phyloP scores from a whole-genome alignment of 345 rosid species.

The Combretum micranthum region DNA sequence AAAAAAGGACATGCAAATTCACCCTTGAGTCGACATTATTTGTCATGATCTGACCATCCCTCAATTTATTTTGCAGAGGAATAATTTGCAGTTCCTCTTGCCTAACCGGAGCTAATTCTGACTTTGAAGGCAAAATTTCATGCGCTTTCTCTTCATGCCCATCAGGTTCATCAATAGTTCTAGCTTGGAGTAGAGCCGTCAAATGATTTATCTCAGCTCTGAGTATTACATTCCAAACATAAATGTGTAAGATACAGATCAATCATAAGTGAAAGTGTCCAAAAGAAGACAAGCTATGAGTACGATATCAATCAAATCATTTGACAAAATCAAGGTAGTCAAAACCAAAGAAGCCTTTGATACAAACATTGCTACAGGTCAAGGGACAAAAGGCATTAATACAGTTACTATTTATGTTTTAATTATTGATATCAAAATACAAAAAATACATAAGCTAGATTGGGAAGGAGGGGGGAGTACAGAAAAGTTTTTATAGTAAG shows the following conservation, averaged over 20 bases:
- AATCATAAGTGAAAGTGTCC: not conserved
- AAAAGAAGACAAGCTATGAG: not conserved
- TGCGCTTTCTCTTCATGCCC: slow-evolving; percentile 35
- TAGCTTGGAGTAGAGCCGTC: slow-evolving; percentile 63
- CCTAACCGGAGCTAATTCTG: slow-evolving; percentile 18
- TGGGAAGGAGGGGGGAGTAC: too few species aligned
- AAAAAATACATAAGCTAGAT: too few species aligned
- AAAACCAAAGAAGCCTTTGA: too few species aligned
- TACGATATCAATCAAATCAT: not conserved
- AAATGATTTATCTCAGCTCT: slow-evolving; percentile 85
- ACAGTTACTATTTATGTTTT: too few species aligned
- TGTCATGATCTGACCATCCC: slow-evolving; percentile 24
- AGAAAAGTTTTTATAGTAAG: too few species aligned
- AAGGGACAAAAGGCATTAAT: too few species aligned
- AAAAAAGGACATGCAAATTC: slow-evolving; percentile 14
- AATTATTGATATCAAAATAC: too few species aligned
- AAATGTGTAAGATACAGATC: not conserved
- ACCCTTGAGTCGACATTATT: slow-evolving; percentile 42
- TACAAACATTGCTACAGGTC: too few species aligned
- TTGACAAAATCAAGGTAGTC: too few species aligned
- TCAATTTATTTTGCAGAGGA: slow-evolving; percentile 31
- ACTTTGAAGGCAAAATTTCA: slow-evolving; percentile 27
- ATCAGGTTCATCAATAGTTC: slow-evolving; percentile 35
- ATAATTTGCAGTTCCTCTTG: slow-evolving; percentile 25
- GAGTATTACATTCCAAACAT: slow-evolving; percentile 3